A percentile compares a stretch with the other conserved stretches of the same genome.
Evolutionary conservation across 805 yeast species (phyloP).

Genomic region (Starmerella etchellsii): DNA sequence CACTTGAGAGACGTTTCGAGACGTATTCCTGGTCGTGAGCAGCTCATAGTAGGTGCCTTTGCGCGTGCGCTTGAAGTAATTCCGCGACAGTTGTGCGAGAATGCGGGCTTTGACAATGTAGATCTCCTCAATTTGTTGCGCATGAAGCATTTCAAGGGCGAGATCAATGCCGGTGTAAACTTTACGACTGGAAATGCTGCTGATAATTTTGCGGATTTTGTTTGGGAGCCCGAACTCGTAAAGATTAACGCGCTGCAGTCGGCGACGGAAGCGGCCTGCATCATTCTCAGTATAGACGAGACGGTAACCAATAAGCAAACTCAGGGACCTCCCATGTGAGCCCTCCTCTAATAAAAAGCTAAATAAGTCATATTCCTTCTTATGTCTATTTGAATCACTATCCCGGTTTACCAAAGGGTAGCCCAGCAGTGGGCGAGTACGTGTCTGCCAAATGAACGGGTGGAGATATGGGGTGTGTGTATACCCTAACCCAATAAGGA

Average conservation of each 20-base stretch:
- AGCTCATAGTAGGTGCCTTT: constrained; percentile 77
- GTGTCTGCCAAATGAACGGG: too few species aligned
- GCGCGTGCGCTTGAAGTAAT: constrained; percentile 92
- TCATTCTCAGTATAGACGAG: constrained; percentile 91
- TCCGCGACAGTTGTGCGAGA: constrained; percentile 95
- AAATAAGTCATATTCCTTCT: too few species aligned
- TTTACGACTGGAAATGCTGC: constrained; percentile 70
- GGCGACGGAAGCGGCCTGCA: constrained; percentile 93
- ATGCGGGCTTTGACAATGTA: constrained; percentile 98
- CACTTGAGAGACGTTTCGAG: constrained; percentile 76
- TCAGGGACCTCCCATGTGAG: constrained; percentile 25
- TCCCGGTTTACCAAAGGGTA: too few species aligned
- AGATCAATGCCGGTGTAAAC: constrained; percentile 84
- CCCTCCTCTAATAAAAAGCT: too few species aligned
- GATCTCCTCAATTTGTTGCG: constrained; percentile 82
- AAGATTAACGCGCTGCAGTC: constrained; percentile 86
- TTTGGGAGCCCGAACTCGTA: constrained; percentile 97
- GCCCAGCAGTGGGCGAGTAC: too few species aligned
- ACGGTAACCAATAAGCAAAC: constrained; percentile 41
- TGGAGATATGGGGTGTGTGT: too few species aligned
- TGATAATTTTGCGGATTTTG: constrained; percentile 71
- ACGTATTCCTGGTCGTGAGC: constrained; percentile 91
- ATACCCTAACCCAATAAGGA: too few species aligned
- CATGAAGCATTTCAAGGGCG: constrained; percentile 89
- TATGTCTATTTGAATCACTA: too few species aligned